Evolutionary conservation across 1,284 basidiomycete species (phyloP).

Genomic region (Heterobasidion occidentale): DNA sequence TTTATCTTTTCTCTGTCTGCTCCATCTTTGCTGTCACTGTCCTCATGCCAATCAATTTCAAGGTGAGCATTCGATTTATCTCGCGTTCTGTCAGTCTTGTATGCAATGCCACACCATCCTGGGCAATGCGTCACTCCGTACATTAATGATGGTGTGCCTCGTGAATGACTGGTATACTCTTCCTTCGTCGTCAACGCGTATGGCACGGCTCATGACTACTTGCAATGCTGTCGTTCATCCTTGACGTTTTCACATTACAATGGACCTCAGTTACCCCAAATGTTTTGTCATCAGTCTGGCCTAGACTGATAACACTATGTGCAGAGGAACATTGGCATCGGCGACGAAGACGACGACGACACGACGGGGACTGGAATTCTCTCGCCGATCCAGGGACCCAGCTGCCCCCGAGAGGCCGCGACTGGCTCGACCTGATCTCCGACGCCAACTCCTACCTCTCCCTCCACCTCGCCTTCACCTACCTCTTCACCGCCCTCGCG

Average conservation of each 20-base stretch:
- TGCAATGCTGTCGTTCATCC: too few species aligned
- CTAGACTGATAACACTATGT: too few species aligned
- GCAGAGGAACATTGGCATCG: constrained; percentile 67
- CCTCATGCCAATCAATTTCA: constrained; percentile 88
- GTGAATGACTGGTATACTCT: too few species aligned
- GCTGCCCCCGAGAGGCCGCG: constrained; percentile 27
- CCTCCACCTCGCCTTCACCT: constrained; percentile 88
- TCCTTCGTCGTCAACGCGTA: too few species aligned
- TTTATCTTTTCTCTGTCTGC: constrained; percentile 84
- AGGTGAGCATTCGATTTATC: constrained; percentile 36
- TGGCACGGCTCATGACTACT: too few species aligned
- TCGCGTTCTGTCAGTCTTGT: too few species aligned
- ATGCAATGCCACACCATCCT: too few species aligned
- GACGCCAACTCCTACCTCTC: constrained; percentile 83
- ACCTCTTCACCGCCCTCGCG: constrained; percentile 83
- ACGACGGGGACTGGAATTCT: constrained; percentile 22
- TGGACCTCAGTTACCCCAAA: too few species aligned
- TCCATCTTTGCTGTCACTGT: constrained; percentile 74
- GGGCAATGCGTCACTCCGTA: too few species aligned
- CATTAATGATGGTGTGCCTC: too few species aligned
- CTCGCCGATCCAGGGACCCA: constrained; percentile 20
- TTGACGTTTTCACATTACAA: too few species aligned
- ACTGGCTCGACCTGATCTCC: constrained; percentile 80
- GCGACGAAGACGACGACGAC: constrained; percentile 49
- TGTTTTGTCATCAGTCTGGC: too few species aligned